phyloP scores from a whole-genome alignment of 306 rosid species.

The Carpinus fangiana region DNA sequence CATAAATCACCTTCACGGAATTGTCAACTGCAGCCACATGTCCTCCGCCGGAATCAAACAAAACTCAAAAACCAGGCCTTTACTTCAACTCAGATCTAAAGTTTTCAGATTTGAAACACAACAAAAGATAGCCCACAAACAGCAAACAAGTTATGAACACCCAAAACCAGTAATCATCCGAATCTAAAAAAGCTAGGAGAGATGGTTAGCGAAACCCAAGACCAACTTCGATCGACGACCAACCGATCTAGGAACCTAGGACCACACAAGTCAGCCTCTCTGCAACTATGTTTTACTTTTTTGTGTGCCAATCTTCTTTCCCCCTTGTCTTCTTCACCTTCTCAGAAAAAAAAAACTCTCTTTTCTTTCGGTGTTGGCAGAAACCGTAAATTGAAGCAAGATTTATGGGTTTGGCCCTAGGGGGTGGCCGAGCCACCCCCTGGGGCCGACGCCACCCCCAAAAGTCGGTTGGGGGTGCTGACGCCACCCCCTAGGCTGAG shows the following conservation, averaged over 20 bases:
- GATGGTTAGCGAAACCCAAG: neutral
- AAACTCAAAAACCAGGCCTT: neutral
- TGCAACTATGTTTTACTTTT: neutral
- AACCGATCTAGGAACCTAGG: neutral
- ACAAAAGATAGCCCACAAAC: neutral
- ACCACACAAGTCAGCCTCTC: neutral
- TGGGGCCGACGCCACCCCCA: too few relatives aligned
- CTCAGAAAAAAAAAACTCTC: constrained; percentile 5
- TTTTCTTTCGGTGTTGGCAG: constrained; percentile 26
- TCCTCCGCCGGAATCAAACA: neutral
- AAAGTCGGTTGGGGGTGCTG: too few relatives aligned
- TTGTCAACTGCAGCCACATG: neutral
- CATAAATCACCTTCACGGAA: neutral
- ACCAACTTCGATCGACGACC: neutral
- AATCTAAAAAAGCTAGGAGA: neutral
- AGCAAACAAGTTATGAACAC: neutral
- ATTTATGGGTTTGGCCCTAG: too few relatives aligned
- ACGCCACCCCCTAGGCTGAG: too few relatives aligned
- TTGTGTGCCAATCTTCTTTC: neutral
- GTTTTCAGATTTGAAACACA: neutral
- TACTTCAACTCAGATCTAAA: neutral
- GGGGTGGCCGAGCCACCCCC: too few relatives aligned
- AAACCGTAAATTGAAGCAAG: constrained; percentile 38
- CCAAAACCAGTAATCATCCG: neutral
- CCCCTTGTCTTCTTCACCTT: neutral